A percentile compares a stretch with the other conserved stretches of the same genome.
Evolutionary conservation across 2,329 filamentous ascomycete genomes (phyloP).

Genomic region (Monosporascus sp.): DNA sequence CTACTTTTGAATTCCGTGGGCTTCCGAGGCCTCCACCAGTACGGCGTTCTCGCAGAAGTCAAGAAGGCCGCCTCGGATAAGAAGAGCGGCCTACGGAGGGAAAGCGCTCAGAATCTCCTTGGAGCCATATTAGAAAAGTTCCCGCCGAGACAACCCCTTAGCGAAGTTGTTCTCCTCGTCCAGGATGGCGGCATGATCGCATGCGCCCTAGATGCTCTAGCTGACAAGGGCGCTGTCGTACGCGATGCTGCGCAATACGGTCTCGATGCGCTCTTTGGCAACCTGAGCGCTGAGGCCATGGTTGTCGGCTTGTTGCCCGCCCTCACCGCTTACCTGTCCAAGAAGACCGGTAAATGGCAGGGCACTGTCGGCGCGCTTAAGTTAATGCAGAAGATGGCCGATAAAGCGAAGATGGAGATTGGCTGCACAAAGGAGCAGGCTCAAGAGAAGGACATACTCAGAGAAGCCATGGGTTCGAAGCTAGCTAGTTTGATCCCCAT

Average conservation of each 20-base stretch:
- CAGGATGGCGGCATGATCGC: constrained; percentile 70
- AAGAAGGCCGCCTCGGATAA: constrained; percentile 82
- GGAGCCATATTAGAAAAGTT: constrained; percentile 92
- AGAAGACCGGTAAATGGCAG: constrained; percentile 93
- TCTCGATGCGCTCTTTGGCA: constrained; percentile 78
- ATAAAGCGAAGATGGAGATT: constrained; percentile 83
- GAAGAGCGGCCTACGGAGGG: constrained; percentile 79
- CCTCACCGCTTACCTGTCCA: constrained; percentile 69
- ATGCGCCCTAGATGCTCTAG: constrained; percentile 73
- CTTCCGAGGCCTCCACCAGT: constrained; percentile 45
- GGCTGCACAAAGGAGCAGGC: constrained; percentile 78
- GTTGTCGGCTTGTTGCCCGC: constrained; percentile 76
- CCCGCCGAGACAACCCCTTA: constrained; percentile 67
- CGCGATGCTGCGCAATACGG: constrained; percentile 92
- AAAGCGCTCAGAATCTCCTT: constrained; percentile 91
- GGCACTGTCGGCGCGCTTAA: constrained; percentile 83
- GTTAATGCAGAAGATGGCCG: constrained; percentile 86
- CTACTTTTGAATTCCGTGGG: constrained; percentile 50
- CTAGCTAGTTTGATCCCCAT: constrained; percentile 84
- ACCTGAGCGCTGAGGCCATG: constrained; percentile 75
- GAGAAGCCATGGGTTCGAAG: constrained; percentile 84
- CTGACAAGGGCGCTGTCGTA: constrained; percentile 86
- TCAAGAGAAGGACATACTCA: constrained; percentile 78
- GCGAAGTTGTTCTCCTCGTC: constrained; percentile 76
- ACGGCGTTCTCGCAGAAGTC: constrained; percentile 50